These are phyloP conservation scores for Candida schatavii DNA, from an alignment of 805 yeast genomes.

Conservation along the genomic window DNA sequence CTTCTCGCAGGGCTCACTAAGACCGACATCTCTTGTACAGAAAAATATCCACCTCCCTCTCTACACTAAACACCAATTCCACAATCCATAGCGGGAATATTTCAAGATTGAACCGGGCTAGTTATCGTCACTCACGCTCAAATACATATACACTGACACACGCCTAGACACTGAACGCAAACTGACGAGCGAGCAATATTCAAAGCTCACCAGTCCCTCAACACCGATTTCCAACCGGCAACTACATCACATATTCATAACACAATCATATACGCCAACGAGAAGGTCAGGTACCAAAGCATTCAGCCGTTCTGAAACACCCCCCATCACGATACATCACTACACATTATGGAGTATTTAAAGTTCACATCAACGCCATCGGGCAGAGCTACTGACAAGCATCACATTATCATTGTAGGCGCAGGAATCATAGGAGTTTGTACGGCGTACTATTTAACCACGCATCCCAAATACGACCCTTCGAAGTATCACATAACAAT, in stretches of 20 bases:
- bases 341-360: constrained; percentile 19
- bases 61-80: too few relatives aligned
- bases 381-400: constrained; percentile 55
- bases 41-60: too few relatives aligned
- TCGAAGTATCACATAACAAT: constrained; percentile 76
- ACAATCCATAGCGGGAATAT: too few relatives aligned
- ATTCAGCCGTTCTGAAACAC: not conserved
- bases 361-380: constrained; percentile 41
- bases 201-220: too few relatives aligned
- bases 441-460: constrained; percentile 83
- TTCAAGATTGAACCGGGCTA: too few relatives aligned
- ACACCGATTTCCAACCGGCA: not conserved
- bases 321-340: not conserved
- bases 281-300: not conserved
- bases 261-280: not conserved
- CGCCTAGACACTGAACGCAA: too few relatives aligned
- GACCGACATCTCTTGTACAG: too few relatives aligned
- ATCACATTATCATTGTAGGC: constrained; percentile 81
- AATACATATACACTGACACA: too few relatives aligned
- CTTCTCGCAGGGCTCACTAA: too few relatives aligned
- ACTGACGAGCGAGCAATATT: too few relatives aligned
- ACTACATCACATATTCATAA: not conserved
- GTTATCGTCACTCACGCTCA: too few relatives aligned
- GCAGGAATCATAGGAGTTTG: constrained; percentile 97
- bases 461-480: constrained; percentile 77